Percentiles rank a stretch among this genome's conserved stretches.
phyloP scores from a whole-genome alignment of 192 early-diverging fungal species.

The Gryganskiella cystojenkinii region DNA sequence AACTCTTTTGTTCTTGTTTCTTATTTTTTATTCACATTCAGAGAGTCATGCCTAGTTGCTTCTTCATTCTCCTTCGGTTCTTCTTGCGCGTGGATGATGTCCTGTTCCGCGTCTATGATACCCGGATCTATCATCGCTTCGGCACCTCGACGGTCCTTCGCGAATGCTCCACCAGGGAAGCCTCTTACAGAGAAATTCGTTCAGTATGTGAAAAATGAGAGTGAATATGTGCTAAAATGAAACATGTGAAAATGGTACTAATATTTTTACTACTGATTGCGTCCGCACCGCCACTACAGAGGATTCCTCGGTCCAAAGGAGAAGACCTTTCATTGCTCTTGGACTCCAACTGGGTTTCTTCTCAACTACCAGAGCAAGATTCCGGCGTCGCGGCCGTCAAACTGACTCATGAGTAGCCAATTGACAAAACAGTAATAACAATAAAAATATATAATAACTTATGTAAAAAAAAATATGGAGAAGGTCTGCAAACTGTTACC shows the following conservation, averaged over 20 bases:
- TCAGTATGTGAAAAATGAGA: conserved; percentile 54
- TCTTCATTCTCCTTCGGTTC: conserved; percentile 87
- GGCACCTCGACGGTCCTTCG: conserved; percentile 68
- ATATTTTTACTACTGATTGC: conserved; percentile 5
- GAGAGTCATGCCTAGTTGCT: conserved; percentile 95
- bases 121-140: conserved; percentile 91
- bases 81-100: conserved; percentile 96
- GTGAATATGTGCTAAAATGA: too few relatives aligned
- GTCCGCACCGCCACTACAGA: conserved; percentile 18
- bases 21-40: conserved; percentile 40
- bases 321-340: conserved; percentile 66
- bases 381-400: conserved; percentile 15
- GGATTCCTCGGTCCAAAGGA: conserved; percentile 51
- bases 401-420: too few relatives aligned
- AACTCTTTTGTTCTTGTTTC: conserved; percentile 11
- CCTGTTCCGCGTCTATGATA: conserved; percentile 90
- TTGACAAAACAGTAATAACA: too few relatives aligned
- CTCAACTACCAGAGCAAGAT: conserved; percentile 50
- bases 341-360: conserved; percentile 69
- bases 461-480: conserved; percentile 4
- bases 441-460: conserved; percentile 3
- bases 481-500: neutral
- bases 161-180: conserved; percentile 79
- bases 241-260: neutral
- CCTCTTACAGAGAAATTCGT: conserved; percentile 66